These are phyloP conservation scores for Chalara sp. DNA, from an alignment of 2,329 filamentous ascomycete species.

Conservation along the genomic window DNA sequence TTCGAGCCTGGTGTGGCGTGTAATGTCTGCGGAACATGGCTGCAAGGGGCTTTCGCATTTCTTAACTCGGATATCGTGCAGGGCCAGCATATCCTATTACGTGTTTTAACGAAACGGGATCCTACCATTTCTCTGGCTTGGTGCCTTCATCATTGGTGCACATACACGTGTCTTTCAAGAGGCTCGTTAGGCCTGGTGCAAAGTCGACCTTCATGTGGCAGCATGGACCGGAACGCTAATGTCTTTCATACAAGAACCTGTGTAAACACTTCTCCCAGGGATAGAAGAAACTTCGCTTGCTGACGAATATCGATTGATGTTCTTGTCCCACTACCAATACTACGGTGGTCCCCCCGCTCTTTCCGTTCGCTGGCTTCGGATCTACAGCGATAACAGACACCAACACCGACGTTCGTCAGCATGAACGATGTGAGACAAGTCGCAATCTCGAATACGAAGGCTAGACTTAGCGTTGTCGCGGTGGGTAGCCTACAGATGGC, in stretches of 20 bases:
- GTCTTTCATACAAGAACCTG: constrained; percentile 19
- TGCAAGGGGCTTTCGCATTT: constrained; percentile 16
- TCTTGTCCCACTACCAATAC: constrained; percentile 13
- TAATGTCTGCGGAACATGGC: constrained; percentile 17
- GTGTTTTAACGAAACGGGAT: constrained; percentile 15
- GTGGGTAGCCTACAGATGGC: constrained; percentile 2
- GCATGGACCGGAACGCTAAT: constrained; percentile 20
- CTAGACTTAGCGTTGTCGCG: constrained; percentile 13
- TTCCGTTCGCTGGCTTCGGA: constrained; percentile 17
- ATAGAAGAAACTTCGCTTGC: constrained; percentile 13
- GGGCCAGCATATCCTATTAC: constrained; percentile 10
- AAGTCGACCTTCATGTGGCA: constrained; percentile 15
- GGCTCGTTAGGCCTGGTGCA: constrained; percentile 12
- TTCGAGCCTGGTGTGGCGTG: constrained; percentile 14
- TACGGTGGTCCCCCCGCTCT: constrained; percentile 13
- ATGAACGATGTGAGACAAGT: constrained; percentile 11
- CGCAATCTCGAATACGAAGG: constrained; percentile 14
- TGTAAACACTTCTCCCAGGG: constrained; percentile 5
- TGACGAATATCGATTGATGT: constrained; percentile 19
- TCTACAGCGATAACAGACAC: constrained; percentile 13
- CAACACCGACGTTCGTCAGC: constrained; percentile 16
- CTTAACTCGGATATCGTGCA: constrained; percentile 14
- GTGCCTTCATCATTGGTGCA: constrained; percentile 16
- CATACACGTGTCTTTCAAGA: constrained; percentile 13
- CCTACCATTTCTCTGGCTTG: constrained; percentile 16